Evolutionary conservation across 371 early-diverging fungal species (phyloP).

Genomic region (Umbelopsis sp.): DNA sequence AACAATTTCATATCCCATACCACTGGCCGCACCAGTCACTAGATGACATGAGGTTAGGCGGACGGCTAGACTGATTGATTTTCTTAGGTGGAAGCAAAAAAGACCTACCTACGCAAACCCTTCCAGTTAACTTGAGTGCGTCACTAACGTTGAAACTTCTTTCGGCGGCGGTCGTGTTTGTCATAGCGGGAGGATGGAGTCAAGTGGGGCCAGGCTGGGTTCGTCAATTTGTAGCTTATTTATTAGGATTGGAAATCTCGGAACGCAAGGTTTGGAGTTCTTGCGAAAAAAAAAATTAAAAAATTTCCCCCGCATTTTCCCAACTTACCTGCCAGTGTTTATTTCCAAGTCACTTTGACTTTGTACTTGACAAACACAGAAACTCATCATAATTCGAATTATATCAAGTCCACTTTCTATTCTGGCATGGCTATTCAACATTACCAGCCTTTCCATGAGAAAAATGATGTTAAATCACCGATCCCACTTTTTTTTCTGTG

Average conservation of each 20-base stretch:
- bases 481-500: too few species aligned
- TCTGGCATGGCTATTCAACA: too few species aligned
- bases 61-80: too few species aligned
- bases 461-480: too few species aligned
- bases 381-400: too few species aligned
- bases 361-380: too few species aligned
- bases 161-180: background rate
- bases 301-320: constrained; percentile 11
- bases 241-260: background rate
- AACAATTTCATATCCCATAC: constrained; percentile 34
- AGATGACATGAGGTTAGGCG: background rate
- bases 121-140: constrained; percentile 26
- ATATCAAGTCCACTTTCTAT: too few species aligned
- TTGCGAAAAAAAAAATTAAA: background rate
- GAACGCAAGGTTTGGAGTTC: constrained; percentile 15
- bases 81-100: background rate
- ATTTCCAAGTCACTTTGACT: too few species aligned
- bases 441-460: too few species aligned
- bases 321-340: too few species aligned
- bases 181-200: background rate
- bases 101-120: constrained; percentile 30
- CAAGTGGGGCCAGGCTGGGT: background rate
- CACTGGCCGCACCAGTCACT: constrained; percentile 40
- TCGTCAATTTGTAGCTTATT: background rate
- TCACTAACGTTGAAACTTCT: constrained; percentile 16